Base-by-base conservation (phyloP, 805 yeast genomes). In the Candida dajiaensis region DNA sequence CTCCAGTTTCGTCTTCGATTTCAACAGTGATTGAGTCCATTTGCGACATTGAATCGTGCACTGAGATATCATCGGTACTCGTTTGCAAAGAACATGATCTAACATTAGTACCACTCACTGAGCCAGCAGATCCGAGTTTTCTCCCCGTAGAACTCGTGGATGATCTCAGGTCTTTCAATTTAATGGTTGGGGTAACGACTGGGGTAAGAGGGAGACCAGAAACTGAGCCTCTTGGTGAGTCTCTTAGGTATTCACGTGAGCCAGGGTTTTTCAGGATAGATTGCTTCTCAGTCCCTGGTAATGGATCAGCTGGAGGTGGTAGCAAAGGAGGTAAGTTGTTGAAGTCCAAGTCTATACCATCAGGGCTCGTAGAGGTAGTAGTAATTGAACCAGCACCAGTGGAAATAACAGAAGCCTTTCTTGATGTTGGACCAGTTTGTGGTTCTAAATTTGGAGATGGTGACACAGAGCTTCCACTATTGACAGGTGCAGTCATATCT, bases 231-330 rank as follows among this genome's bases (percentile, higher is more conserved):
- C 81, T 67, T 20, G 81, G 80, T 0, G 80, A 74, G 11, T 55
- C 59, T 41, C 59, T 51, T 10, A 53, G 46, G 29, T 47, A 47
- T 23, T 57, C 58, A 21, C 58, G 48, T 1, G 59, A 50, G 10
- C 38, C 37, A 3, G 49, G 37, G 13, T 44, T 37, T 35, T 47
- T 55, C 23, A 50, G 42, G 21, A 49, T 40, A 4, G 47, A 23
- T 31, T 43, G 45, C 18, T 41, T 39, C 10, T 53, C 61, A 4
- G 50, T 12, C 8, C 64, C 51, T 16, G 76, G 75, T 15, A 77
- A 61, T 16, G 79, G 76, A 38, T 75, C 83, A 13, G 56, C 62
- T 3, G 90, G 90, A 48, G 77, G 65, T 1, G 83, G 79, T 16
- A 71, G 61, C 44, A 70, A 76, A 0, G 83, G 79, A 0, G 89